Percentiles rank a stretch among this genome's conserved stretches.
These are phyloP conservation scores for Pyricularia grisea DNA, from an alignment of 2,329 filamentous ascomycete species.

Conservation along the genomic window DNA sequence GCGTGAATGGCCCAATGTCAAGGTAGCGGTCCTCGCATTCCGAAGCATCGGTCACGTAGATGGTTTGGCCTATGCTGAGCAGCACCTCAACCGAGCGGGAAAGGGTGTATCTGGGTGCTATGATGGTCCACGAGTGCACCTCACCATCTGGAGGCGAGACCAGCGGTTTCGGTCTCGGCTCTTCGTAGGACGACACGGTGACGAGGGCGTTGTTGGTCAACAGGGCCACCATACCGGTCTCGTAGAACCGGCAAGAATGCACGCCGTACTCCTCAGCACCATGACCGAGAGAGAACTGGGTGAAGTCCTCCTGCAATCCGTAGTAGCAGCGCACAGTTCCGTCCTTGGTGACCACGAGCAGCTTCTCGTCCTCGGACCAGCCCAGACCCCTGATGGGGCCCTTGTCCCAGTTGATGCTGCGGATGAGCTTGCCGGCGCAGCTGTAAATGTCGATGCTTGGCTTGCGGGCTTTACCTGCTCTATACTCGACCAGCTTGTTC, in stretches of 20 bases:
- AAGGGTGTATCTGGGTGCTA: conserved; percentile 79
- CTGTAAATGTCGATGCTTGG: conserved; percentile 91
- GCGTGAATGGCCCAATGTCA: conserved; percentile 84
- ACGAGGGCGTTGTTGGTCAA: conserved; percentile 82
- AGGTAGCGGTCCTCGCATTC: conserved; percentile 88
- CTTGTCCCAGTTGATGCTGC: conserved; percentile 84
- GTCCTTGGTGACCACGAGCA: conserved; percentile 81
- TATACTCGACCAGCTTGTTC: conserved; percentile 70
- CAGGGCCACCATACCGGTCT: conserved; percentile 84
- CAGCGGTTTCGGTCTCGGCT: conserved; percentile 78
- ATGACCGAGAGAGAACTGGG: conserved; percentile 84
- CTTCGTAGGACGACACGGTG: conserved; percentile 79
- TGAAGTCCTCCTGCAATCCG: conserved; percentile 90
- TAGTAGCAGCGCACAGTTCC: conserved; percentile 86
- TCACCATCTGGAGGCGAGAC: conserved; percentile 67
- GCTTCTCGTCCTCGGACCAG: conserved; percentile 92
- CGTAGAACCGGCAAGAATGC: conserved; percentile 83
- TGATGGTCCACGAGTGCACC: conserved; percentile 81
- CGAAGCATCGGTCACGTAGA: conserved; percentile 78
- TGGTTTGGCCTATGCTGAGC: conserved; percentile 72
- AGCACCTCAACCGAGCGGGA: conserved; percentile 91
- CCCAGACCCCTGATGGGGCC: conserved; percentile 79
- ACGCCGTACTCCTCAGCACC: conserved; percentile 85
- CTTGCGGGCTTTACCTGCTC: conserved; percentile 61
- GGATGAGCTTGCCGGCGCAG: conserved; percentile 80